Evolutionary conservation across 2,329 filamentous ascomycete genomes (phyloP).

Genomic region (Tolypocladium inflatum): DNA sequence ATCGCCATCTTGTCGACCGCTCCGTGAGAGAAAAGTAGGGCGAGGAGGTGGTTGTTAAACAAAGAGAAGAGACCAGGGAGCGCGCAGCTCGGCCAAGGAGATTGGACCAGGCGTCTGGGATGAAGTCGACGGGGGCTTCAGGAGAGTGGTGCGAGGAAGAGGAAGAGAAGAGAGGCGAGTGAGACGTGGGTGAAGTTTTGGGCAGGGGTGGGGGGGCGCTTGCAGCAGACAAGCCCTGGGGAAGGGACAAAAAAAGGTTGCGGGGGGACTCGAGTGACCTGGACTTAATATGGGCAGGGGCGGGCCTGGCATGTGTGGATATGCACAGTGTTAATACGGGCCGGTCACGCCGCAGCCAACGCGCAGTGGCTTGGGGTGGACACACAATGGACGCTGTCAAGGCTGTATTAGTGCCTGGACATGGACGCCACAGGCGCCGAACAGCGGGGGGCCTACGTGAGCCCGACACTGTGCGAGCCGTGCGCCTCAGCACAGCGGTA

Average conservation of each 20-base stretch:
- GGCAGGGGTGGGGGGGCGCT: background rate
- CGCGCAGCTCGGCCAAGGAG: background rate
- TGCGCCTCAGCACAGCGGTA: background rate
- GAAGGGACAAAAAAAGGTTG: background rate
- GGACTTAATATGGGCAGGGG: background rate
- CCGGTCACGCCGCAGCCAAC: background rate
- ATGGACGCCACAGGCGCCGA: background rate
- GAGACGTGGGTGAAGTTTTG: background rate
- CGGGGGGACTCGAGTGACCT: background rate
- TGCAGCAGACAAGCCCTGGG: background rate
- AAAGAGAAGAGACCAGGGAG: background rate
- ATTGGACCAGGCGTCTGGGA: background rate
- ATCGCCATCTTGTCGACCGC: constrained; percentile 4
- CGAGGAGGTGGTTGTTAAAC: background rate
- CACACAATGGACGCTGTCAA: too few species aligned
- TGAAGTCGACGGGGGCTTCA: background rate
- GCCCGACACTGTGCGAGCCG: background rate
- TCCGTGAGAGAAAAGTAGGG: background rate
- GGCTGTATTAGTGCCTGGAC: background rate
- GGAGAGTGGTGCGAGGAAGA: background rate
- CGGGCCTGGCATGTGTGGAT: background rate
- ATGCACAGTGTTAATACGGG: background rate
- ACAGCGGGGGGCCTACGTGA: background rate
- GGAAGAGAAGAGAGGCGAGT: background rate
- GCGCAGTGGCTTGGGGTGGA: background rate